Conservation (phyloP, 306 rosid genomes). For the Ochetophila trinervis region DNA sequence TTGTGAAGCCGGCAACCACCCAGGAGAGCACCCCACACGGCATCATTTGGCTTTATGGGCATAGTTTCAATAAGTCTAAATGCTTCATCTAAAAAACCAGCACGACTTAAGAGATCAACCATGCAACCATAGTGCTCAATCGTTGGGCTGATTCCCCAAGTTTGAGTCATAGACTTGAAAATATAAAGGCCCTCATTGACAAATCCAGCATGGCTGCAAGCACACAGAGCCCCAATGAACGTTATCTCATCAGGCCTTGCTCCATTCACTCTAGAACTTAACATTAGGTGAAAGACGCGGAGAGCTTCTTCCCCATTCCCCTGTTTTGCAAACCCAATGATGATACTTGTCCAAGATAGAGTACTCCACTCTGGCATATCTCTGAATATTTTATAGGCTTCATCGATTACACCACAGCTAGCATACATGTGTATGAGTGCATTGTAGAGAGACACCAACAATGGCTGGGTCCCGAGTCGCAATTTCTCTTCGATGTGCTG, state of each 20-base stretch:
- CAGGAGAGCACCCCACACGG: constrained; percentile 75
- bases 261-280: constrained; percentile 34
- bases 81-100: constrained; percentile 74
- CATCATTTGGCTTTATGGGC: constrained; percentile 73
- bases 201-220: constrained; percentile 80
- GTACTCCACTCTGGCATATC: constrained; percentile 50
- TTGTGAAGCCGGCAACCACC: constrained; percentile 70
- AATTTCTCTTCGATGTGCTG: constrained; percentile 35
- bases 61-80: constrained; percentile 45
- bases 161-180: constrained; percentile 52
- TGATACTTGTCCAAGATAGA: constrained; percentile 76
- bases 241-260: constrained; percentile 68
- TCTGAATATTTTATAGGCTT: constrained; percentile 49
- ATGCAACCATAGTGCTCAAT: constrained; percentile 85
- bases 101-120: constrained; percentile 87
- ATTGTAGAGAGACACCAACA: constrained; percentile 53
- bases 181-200: constrained; percentile 50
- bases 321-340: constrained; percentile 66
- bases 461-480: constrained; percentile 19
- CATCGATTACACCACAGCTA: constrained; percentile 56
- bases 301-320: constrained; percentile 72
- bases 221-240: constrained; percentile 64
- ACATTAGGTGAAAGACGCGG: constrained; percentile 48
- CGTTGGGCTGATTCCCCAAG: constrained; percentile 51
- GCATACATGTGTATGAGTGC: constrained; percentile 84